phyloP scores from a whole-genome alignment of 2,329 filamentous ascomycete genomes.

The Passalora sequoiae region DNA sequence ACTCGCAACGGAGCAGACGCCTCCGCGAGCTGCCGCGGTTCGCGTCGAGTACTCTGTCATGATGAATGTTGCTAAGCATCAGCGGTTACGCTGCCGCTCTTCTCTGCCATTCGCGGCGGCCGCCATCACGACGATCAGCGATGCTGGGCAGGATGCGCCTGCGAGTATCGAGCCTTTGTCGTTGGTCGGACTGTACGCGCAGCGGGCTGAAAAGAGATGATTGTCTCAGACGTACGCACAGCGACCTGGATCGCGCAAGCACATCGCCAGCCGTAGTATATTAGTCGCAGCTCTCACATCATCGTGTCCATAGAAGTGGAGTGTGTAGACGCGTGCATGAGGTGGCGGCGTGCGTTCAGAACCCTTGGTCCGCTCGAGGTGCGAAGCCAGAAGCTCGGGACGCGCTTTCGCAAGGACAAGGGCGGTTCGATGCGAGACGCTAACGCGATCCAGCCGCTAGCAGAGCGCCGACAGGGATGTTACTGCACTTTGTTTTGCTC shows the following conservation, averaged over 20 bases:
- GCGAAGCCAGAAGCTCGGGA: conserved; percentile 10
- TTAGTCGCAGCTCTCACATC: too few species aligned
- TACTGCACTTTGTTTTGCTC: conserved; percentile 6
- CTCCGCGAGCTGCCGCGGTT: neutral
- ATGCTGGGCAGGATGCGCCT: neutral
- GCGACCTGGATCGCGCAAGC: conserved; percentile 4
- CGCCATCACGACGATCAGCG: neutral
- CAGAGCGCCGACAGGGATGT: conserved; percentile 8
- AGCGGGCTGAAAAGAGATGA: neutral
- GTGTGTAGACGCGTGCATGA: neutral
- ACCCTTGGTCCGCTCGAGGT: neutral
- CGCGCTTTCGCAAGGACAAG: neutral
- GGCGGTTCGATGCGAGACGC: conserved; percentile 6
- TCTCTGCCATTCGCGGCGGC: neutral
- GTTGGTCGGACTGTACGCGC: neutral
- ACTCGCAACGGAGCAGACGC: neutral
- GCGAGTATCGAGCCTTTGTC: conserved; percentile 2
- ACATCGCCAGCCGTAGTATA: neutral
- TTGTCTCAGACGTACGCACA: conserved; percentile 4
- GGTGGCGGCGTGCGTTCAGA: conserved; percentile 1
- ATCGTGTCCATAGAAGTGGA: neutral
- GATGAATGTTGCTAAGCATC: conserved; percentile 5
- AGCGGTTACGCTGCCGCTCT: conserved; percentile 5
- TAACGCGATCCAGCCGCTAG: conserved; percentile 7
- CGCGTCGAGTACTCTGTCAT: neutral